phyloP scores from a whole-genome alignment of 208 protist species.

The Sergeia podlipaevii region DNA sequence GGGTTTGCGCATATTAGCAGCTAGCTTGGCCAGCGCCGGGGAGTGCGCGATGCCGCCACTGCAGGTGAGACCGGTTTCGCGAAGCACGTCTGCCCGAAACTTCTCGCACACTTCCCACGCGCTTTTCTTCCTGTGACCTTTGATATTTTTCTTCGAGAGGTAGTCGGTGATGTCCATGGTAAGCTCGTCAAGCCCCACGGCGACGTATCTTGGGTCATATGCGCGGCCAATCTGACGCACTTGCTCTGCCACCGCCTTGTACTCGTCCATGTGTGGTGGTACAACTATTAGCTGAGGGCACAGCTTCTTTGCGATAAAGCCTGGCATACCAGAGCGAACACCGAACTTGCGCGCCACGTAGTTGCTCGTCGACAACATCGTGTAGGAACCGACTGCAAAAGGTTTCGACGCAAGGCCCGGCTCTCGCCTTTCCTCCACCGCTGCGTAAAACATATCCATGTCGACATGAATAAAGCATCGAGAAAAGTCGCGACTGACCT shows the following conservation, averaged over 20 bases:
- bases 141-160: too few species aligned
- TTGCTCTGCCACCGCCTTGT: conserved; percentile 33
- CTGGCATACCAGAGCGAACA: conserved; percentile 93
- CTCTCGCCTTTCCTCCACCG: conserved; percentile 80
- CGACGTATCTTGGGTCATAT: conserved; percentile 72
- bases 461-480: conserved; percentile 61
- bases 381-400: conserved; percentile 89
- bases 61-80: conserved; percentile 53
- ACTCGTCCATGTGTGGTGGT: conserved; percentile 51
- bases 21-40: conserved; percentile 76
- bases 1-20: conserved; percentile 87
- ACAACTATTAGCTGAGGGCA: conserved; percentile 76
- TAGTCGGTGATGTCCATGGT: conserved; percentile 68
- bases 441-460: conserved; percentile 92
- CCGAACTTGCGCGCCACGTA: conserved; percentile 92
- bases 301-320: conserved; percentile 87
- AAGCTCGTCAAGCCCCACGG: conserved; percentile 63
- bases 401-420: conserved; percentile 68
- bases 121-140: background rate
- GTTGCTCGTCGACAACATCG: conserved; percentile 92
- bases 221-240: conserved; percentile 51
- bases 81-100: conserved; percentile 46
- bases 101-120: conserved; percentile 31
- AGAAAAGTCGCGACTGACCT: conserved; percentile 36
- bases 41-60: conserved; percentile 74